Conservation (phyloP, 495 filamentous ascomycete genomes). For the Trichoderma asperelloides region DNA sequence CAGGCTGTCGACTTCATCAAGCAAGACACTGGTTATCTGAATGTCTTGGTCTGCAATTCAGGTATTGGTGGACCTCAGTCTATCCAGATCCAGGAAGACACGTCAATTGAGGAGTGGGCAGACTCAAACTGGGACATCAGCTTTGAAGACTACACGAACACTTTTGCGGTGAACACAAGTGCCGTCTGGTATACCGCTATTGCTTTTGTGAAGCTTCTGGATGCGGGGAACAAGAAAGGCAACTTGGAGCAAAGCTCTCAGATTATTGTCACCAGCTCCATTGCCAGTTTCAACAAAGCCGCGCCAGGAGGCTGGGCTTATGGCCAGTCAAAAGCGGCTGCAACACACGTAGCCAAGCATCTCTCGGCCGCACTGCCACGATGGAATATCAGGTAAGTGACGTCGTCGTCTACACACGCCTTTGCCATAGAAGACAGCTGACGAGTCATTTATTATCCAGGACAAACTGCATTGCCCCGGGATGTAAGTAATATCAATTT, state of each 20-base stretch:
- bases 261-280: constrained; percentile 55
- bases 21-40: constrained; percentile 47
- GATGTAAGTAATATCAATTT: constrained; percentile 38
- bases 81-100: constrained; percentile 19
- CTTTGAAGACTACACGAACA: constrained; percentile 49
- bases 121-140: constrained; percentile 41
- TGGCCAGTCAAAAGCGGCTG: constrained; percentile 53
- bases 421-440: constrained; percentile 24
- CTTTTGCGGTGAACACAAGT: constrained; percentile 51
- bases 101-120: constrained; percentile 42
- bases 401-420: constrained; percentile 17
- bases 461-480: constrained; percentile 58
- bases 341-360: constrained; percentile 56
- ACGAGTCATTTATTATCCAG: constrained; percentile 16
- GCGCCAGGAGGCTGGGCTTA: constrained; percentile 51
- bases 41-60: constrained; percentile 60
- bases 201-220: constrained; percentile 54
- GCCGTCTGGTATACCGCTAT: constrained; percentile 55
- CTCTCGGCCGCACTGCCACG: constrained; percentile 42
- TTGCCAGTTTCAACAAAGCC: constrained; percentile 49
- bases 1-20: constrained; percentile 42
- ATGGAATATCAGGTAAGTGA: constrained; percentile 46
- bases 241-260: constrained; percentile 48
- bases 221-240: constrained; percentile 48
- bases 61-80: constrained; percentile 50